Base-by-base conservation (phyloP, 768 basidiomycete genomes). In the Termitomyces sp. region DNA sequence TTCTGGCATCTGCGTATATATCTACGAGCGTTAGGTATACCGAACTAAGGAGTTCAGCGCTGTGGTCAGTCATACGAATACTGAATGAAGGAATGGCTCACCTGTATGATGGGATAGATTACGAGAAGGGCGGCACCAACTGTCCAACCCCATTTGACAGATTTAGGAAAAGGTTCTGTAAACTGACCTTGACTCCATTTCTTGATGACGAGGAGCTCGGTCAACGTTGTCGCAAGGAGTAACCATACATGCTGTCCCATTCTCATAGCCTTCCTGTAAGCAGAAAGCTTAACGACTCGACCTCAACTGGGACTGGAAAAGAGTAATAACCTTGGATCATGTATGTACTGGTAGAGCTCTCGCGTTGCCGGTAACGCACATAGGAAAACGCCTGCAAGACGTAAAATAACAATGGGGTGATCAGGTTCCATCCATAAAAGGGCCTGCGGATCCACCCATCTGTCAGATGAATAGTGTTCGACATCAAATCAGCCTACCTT, bases 181-280 rank as follows among this genome's bases (percentile, higher is more conserved):
- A 85, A 93, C 66, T 83, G 79, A 11, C 85, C 88, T 62, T 81
- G 73, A 60, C 87, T 83, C 90, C 90, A 93, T 74, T 93, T 93
- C 61, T 76, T 70, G 51, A 93, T 91, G 42, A 84, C 86, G 49
- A 93, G 75, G 35, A 91, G 68, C 67, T 93, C 91, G 14, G 92
- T 93, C 55, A 83, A 63, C 58, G 92, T 84, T n/a, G 91, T 93
- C 32, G 91, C 90, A 48, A 92, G 80, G 57, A 93, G 73, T 41
- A 93, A 73, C 91, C 91, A 93, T 34, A 86, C 84, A 65, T 93
- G 91, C 61, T 91, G 88, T 2, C 92, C 91, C 91, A 93, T 93
- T 54, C 91, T 80, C 58, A 85, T 84, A n/a, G 88, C 85, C 61
- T 77, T 84, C 63, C 91, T 93, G 63, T 28, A 54, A 5, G 28